These are phyloP conservation scores for Yarrowia phangngaensis DNA, from an alignment of 805 yeast species.

Conservation along the genomic window DNA sequence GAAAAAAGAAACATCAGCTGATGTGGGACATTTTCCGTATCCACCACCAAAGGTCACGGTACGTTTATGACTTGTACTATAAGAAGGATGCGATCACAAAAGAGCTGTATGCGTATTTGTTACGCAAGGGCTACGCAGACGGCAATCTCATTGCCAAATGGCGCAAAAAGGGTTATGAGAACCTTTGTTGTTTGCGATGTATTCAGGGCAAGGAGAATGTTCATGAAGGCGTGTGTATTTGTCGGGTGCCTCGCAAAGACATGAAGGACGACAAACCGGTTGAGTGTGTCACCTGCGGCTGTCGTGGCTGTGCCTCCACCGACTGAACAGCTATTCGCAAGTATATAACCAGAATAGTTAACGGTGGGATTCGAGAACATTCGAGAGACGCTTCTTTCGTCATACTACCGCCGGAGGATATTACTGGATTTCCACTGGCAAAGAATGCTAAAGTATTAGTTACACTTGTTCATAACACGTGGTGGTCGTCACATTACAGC, in stretches of 20 bases:
- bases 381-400: too few relatives aligned
- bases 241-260: slow-evolving; percentile 73
- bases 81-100: slow-evolving; percentile 62
- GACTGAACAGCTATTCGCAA: slow-evolving; percentile 45
- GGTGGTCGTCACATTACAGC: too few relatives aligned
- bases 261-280: slow-evolving; percentile 40
- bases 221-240: slow-evolving; percentile 70
- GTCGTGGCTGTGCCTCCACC: slow-evolving; percentile 75
- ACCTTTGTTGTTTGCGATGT: slow-evolving; percentile 77
- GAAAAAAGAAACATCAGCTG: slow-evolving; percentile 51
- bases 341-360: too few relatives aligned
- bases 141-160: slow-evolving; percentile 73
- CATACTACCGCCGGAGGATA: too few relatives aligned
- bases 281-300: slow-evolving; percentile 78
- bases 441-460: too few relatives aligned
- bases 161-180: slow-evolving; percentile 82
- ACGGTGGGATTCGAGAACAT: too few relatives aligned
- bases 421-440: too few relatives aligned
- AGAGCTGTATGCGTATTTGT: slow-evolving; percentile 69
- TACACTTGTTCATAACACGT: too few relatives aligned
- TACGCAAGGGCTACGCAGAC: slow-evolving; percentile 65
- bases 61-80: slow-evolving; percentile 69
- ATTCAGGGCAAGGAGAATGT: slow-evolving; percentile 60
- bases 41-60: slow-evolving; percentile 72
- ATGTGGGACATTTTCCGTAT: slow-evolving; percentile 67